Conservation (phyloP, 352 stramenopile species). For the Peronospora belbahrii region DNA sequence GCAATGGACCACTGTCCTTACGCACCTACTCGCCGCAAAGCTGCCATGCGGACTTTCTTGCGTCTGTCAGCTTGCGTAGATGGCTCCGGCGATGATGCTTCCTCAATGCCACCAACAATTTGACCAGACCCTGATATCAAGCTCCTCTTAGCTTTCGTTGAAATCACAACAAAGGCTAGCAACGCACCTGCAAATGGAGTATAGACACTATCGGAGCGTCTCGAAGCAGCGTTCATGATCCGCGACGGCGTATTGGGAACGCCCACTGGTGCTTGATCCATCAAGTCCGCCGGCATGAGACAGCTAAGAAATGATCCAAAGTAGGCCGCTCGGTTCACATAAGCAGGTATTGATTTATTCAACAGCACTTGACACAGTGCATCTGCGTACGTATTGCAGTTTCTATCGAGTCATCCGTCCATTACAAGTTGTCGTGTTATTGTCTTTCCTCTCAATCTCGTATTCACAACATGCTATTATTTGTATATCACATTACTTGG, state of each 20-base stretch:
- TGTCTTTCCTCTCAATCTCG: not conserved
- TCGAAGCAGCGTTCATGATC: conserved; percentile 9
- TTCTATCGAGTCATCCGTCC: conserved; percentile 34
- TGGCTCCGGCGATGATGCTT: conserved; percentile 15
- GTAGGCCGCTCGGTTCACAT: conserved; percentile 91
- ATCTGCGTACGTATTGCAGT: conserved; percentile 94
- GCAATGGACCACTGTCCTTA: conserved; percentile 11
- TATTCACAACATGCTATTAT: conserved; percentile 4
- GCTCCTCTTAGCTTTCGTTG: not conserved
- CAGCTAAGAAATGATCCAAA: conserved; percentile 87
- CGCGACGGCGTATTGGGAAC: conserved; percentile 19
- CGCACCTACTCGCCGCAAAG: conserved; percentile 41
- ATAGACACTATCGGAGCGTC: conserved; percentile 41
- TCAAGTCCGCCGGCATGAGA: conserved; percentile 50
- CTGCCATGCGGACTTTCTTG: conserved; percentile 57
- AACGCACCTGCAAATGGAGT: conserved; percentile 51
- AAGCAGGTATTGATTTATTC: conserved; percentile 68
- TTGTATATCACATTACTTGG: conserved; percentile 34
- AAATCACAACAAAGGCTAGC: not conserved
- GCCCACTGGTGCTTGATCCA: conserved; percentile 55
- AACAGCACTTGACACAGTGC: conserved; percentile 78
- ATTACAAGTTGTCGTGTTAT: conserved; percentile 1
- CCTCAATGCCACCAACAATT: conserved; percentile 19
- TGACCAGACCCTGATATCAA: conserved; percentile 36
- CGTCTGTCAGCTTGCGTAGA: conserved; percentile 44